Conservation (phyloP, 495 filamentous ascomycete species). For the Podospora sp. region DNA sequence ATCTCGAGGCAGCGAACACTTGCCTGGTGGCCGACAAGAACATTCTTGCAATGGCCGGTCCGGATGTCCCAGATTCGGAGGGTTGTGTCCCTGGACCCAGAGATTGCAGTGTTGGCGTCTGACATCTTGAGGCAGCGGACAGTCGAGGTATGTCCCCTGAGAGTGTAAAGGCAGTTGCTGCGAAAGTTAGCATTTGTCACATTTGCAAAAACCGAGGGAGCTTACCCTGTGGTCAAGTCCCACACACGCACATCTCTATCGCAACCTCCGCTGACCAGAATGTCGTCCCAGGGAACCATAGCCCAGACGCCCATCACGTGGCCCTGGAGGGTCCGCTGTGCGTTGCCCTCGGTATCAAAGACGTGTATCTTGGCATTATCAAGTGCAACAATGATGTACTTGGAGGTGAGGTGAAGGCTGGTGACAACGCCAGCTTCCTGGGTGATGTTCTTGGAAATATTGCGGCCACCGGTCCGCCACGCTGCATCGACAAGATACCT, state of each 20-base stretch:
- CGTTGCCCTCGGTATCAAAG: conserved; percentile 86
- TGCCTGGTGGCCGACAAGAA: conserved; percentile 94
- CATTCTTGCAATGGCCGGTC: conserved; percentile 82
- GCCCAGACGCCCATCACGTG: conserved; percentile 99
- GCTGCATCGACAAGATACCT: conserved; percentile 95
- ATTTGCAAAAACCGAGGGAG: not conserved
- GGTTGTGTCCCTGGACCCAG: conserved; percentile 92
- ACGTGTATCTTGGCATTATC: conserved; percentile 99
- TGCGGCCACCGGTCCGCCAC: conserved; percentile 85
- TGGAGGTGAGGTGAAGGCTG: conserved; percentile 87
- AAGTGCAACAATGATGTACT: conserved; percentile 95
- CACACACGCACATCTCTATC: conserved; percentile 96
- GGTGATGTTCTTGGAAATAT: conserved; percentile 79
- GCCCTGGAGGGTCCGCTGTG: conserved; percentile 85
- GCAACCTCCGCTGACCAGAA: conserved; percentile 92
- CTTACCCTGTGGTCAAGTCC: conserved; percentile 95
- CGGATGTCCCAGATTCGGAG: conserved; percentile 92
- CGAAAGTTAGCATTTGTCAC: conserved; percentile 25
- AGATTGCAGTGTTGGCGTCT: conserved; percentile 88
- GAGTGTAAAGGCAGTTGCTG: conserved; percentile 72
- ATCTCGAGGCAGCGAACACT: conserved; percentile 96
- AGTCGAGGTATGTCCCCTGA: conserved; percentile 94
- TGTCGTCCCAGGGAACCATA: conserved; percentile 98
- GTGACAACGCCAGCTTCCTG: conserved; percentile 97
- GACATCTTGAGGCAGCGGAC: conserved; percentile 98